Evolutionary conservation across 2,329 filamentous ascomycete species (phyloP), one percentile per base, ranked within the genome.

Genomic region (Didymella pomorum): DNA sequence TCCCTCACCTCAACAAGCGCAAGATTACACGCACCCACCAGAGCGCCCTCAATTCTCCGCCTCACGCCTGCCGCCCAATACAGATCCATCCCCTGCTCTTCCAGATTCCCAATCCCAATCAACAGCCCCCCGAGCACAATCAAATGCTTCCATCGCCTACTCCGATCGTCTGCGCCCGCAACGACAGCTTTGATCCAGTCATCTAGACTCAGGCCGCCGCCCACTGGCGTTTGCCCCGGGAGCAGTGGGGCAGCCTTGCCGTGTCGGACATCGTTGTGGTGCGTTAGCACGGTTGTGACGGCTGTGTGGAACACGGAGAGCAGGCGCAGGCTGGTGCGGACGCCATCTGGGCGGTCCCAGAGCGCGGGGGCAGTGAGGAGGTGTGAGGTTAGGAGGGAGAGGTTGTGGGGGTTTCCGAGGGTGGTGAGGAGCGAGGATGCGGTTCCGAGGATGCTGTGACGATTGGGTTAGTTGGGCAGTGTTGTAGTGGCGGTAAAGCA

Each of bases 121-220:
- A 97, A 78, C 21, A 96, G 80, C 3, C 92, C 93, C 0, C 88
- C 88, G 9, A 97, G 84, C 5, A 93, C 84, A n/a, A 97, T 81
- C 28, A 93, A 78, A 75, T 97, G 93, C 75, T 92, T 89, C 92
- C 92, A 97, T 70, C 91, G 82, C 18, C 82, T 84, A 28, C 81
- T 88, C 66, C 81, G 83, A 43, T 85, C 86, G 69, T 88, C 84
- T 16, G 86, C 86, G 9, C 86, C 86, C 39, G 80, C 81, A 2
- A 86, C 81, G 2, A 87, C 79, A 1, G 86, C 85, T 62, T 81
- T 82, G 23, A 84, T 78, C 87, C 86, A 88, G 46, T 83, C 83
- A 45, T 85, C 82, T 16, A 82, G 76, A 5, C 81, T 75, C 6
- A 86, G 74, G 25, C 82, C 83, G 16, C 86, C 75, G 2, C 74